A percentile compares a stretch with the other conserved stretches of the same genome.
phyloP scores from a whole-genome alignment of 139 green algal species.

The Spirogloea muscicola region DNA sequence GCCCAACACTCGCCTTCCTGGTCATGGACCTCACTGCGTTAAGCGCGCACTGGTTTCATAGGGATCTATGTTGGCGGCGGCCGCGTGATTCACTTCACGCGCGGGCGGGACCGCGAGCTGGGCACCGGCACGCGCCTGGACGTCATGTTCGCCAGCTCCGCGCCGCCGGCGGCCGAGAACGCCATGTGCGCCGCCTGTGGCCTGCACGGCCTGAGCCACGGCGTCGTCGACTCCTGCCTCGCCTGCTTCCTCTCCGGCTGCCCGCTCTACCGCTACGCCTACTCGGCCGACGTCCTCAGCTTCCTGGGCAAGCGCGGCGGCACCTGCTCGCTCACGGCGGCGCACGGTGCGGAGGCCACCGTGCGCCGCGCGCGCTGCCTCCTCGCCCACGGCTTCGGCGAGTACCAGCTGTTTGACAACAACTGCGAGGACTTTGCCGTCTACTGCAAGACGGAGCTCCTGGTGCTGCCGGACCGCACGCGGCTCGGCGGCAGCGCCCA shows the following conservation, averaged over 20 bases:
- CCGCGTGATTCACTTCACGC: conserved; percentile 38
- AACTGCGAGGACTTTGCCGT: conserved; percentile 44
- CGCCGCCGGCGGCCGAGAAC: background rate
- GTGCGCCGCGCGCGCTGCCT: conserved; percentile 15
- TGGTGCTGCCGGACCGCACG: conserved; percentile 23
- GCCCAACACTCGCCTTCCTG: too few relatives aligned
- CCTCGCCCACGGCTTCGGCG: conserved; percentile 19
- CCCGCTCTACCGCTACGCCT: conserved; percentile 22
- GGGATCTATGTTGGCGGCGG: conserved; percentile 33
- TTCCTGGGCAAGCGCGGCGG: conserved; percentile 20
- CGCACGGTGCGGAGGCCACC: conserved; percentile 10
- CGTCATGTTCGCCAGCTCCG: conserved; percentile 1
- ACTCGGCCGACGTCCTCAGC: conserved; percentile 4
- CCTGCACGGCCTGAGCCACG: background rate
- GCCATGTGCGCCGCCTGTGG: conserved; percentile 8
- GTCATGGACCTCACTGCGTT: too few relatives aligned
- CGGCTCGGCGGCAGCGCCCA: conserved; percentile 23
- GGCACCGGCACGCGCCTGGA: conserved; percentile 12
- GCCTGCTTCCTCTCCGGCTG: conserved; percentile 24
- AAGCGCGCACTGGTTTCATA: too few relatives aligned
- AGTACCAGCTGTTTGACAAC: conserved; percentile 43
- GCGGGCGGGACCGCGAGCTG: conserved; percentile 14
- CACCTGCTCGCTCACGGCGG: conserved; percentile 34
- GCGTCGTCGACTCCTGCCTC: conserved; percentile 27
- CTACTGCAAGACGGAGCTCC: conserved; percentile 40